These are phyloP conservation scores for Mortierella sp. DNA, from an alignment of 371 early-diverging fungal genomes.

Conservation along the genomic window DNA sequence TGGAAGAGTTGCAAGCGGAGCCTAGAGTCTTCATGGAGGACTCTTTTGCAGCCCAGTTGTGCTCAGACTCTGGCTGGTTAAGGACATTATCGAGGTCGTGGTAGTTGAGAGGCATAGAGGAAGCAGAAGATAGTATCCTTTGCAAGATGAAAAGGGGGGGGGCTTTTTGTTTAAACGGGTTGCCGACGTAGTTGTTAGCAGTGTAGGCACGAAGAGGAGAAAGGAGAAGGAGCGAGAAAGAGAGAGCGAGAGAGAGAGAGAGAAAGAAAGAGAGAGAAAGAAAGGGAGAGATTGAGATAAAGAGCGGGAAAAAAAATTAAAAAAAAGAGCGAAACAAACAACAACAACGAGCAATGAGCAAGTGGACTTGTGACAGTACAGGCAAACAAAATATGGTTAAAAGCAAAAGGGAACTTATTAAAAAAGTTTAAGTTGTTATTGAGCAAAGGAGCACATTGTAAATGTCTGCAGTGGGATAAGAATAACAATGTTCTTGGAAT, in stretches of 20 bases:
- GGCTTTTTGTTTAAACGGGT: too few relatives aligned
- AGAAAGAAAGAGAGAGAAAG: not conserved
- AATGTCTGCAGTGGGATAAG: not conserved
- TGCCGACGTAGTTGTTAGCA: not conserved
- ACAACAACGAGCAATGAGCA: not conserved
- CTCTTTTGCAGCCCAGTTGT: slow-evolving; percentile 56
- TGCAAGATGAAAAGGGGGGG: not conserved
- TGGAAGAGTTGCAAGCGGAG: slow-evolving; percentile 43
- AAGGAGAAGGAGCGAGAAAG: not conserved
- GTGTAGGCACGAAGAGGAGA: not conserved
- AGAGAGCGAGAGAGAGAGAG: slow-evolving; percentile 1
- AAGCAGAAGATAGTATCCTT: slow-evolving; percentile 29
- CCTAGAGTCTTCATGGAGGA: slow-evolving; percentile 35
- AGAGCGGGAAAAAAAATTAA: not conserved
- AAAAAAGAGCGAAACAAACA: not conserved
- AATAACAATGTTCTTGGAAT: not conserved
- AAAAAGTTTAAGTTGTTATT: slow-evolving; percentile 3
- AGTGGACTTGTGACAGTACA: too few relatives aligned
- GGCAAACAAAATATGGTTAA: not conserved
- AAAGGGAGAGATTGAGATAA: not conserved
- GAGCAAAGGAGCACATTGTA: not conserved
- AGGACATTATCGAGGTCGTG: slow-evolving; percentile 51
- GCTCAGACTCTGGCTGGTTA: slow-evolving; percentile 53
- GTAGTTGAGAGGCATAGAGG: slow-evolving; percentile 43
- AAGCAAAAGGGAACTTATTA: not conserved